Conservation (phyloP, 352 stramenopile genomes). For the Phytophthora tentaculata region DNA sequence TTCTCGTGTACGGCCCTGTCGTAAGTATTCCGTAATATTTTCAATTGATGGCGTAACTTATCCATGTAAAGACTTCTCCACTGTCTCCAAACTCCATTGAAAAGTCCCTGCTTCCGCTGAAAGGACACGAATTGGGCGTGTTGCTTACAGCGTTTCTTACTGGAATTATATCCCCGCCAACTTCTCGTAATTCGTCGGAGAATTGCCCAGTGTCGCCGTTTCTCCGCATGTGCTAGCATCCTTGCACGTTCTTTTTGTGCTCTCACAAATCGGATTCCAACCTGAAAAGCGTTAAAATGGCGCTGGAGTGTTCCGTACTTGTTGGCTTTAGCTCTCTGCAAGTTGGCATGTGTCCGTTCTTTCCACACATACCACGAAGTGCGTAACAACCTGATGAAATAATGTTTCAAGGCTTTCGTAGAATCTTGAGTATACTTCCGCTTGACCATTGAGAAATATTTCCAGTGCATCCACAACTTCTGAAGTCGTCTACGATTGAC, state of each 20-base stretch:
- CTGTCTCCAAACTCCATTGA: conserved; percentile 44
- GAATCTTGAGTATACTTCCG: conserved; percentile 73
- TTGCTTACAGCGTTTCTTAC: conserved; percentile 31
- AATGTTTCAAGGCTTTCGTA: conserved; percentile 81
- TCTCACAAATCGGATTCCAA: conserved; percentile 35
- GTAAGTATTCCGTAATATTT: conserved; percentile 16
- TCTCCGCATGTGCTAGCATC: conserved; percentile 37
- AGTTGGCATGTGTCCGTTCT: conserved; percentile 41
- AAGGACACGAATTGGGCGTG: conserved; percentile 21
- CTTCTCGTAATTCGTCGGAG: conserved; percentile 19
- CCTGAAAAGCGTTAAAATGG: conserved; percentile 61
- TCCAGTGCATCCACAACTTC: conserved; percentile 84
- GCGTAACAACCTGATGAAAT: conserved; percentile 72
- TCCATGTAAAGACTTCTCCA: conserved; percentile 44
- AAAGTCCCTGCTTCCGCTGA: conserved; percentile 22
- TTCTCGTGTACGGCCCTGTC: conserved; percentile 42
- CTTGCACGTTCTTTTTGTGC: conserved; percentile 32
- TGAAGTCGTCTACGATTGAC: conserved; percentile 63
- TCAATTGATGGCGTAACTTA: conserved; percentile 23
- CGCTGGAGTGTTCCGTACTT: conserved; percentile 54
- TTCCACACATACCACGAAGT: conserved; percentile 63
- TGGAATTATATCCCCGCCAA: conserved; percentile 32
- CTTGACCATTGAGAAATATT: conserved; percentile 71
- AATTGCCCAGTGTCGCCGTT: conserved; percentile 31
- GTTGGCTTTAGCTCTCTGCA: conserved; percentile 46